Evolutionary conservation across 306 rosid genomes (phyloP), one percentile per base, ranked within the genome.

Genomic region (Leucaena leucocephala): DNA sequence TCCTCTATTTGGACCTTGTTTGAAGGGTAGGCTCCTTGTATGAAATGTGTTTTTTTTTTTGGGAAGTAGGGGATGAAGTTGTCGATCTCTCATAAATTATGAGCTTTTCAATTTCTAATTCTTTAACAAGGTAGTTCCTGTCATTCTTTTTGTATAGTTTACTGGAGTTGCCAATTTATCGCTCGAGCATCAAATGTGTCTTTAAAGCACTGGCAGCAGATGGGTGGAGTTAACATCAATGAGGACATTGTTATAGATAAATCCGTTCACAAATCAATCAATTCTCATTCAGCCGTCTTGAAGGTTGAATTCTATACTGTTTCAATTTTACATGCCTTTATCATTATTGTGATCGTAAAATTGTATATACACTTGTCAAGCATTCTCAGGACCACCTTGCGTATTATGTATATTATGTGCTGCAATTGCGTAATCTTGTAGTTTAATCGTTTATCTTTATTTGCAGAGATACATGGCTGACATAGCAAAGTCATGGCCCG

Each of bases 381-480:
- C 17, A 49, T 22, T 55, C 40, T 63, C 38, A 40, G 8, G 17
- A 8, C 57, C 27, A 6, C 74, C 19, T 52, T 76, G 46, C 22
- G 43, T 64, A 54, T 40, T 44, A 49, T 71, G 68, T 61, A 19
- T 63, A 74, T 46, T 76, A 48, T 76, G 42, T 43, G 36, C 65
- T 50, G 17, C 57, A 50, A 50, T 50, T 14, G 58, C 34, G 35
- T 58, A 78, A 78, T 73, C 69, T 38, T 10, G 64, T 52, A 16
- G 62, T 70, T 21, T n/a, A 39, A 66, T 75, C 49, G 8, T 40
- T 68, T 21, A 68, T 15, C 69, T 83, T 33, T 39, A 58, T 76
- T 83, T 84, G 77, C 93, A 93, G 98, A 91, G 99, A 82, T 95
- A 93, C 92, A 91, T 95, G 98, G 91, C 99, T 46, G 99, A 95